Percentiles rank a stretch among this genome's conserved stretches.
These are phyloP conservation scores for Acacia concinna DNA, from an alignment of 331 rosid genomes.

Conservation along the genomic window DNA sequence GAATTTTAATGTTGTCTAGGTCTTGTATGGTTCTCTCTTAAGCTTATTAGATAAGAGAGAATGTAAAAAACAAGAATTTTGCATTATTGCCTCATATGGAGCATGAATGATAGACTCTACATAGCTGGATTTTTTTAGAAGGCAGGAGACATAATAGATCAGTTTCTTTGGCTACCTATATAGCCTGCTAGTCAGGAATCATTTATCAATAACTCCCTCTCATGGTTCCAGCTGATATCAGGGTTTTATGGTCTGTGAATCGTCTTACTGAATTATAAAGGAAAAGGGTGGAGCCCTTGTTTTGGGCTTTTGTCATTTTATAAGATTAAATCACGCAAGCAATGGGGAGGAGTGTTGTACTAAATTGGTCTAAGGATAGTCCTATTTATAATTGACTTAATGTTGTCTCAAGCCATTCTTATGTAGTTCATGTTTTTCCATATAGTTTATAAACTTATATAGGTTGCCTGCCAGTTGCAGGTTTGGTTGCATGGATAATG, in stretches of 20 bases:
- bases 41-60: neutral
- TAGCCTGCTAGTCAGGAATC: neutral
- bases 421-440: neutral
- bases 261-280: neutral
- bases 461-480: slow-evolving; percentile 9
- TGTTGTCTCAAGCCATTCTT: slow-evolving; percentile 5
- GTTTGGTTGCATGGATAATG: slow-evolving; percentile 25
- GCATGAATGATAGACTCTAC: neutral
- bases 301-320: neutral
- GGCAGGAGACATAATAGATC: neutral
- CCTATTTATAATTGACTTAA: neutral
- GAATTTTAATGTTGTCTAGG: neutral
- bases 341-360: neutral
- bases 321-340: neutral
- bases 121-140: neutral
- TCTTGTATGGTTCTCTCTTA: neutral
- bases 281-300: neutral
- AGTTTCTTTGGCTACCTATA: neutral
- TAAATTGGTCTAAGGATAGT: slow-evolving; percentile 7
- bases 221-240: neutral
- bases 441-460: neutral
- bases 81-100: neutral
- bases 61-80: neutral
- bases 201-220: neutral
- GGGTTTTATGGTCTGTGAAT: neutral